Evolutionary conservation across 306 rosid genomes (phyloP).

Genomic region (Prunus mume): DNA sequence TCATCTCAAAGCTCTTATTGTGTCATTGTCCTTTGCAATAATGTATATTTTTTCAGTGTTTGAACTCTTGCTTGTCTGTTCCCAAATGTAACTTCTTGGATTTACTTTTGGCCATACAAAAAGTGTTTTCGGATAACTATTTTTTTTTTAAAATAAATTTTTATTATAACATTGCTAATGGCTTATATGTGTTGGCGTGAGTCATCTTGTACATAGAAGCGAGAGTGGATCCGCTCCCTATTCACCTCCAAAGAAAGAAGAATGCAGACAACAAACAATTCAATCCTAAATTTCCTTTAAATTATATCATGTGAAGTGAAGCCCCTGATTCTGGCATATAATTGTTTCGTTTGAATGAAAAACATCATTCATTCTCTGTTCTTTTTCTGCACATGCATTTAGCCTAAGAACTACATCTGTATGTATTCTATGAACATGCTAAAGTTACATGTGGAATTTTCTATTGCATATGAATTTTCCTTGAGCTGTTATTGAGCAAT

Average conservation of each 20-base stretch:
- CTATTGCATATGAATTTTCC: neutral
- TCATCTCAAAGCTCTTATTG: neutral
- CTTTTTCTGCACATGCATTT: neutral
- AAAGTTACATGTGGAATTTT: neutral
- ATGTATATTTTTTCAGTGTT: too few relatives aligned
- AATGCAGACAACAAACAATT: too few relatives aligned
- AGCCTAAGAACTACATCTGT: neutral
- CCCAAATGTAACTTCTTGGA: too few relatives aligned
- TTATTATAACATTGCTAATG: too few relatives aligned
- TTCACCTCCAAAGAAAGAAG: too few relatives aligned
- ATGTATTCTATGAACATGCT: neutral
- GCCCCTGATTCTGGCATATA: neutral
- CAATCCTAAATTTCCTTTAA: too few relatives aligned
- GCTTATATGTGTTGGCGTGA: too few relatives aligned
- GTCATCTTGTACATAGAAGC: too few relatives aligned
- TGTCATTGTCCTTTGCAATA: neutral
- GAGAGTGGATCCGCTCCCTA: too few relatives aligned
- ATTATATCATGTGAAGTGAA: neutral
- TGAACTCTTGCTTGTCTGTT: neutral
- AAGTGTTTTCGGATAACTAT: too few relatives aligned
- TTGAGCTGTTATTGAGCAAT: slow-evolving; percentile 31
- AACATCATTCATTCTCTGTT: neutral
- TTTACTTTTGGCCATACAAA: too few relatives aligned
- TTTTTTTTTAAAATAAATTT: too few relatives aligned
- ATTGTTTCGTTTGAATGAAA: neutral